Base-by-base conservation (phyloP, 345 rosid species). In the Trapa bicornis region DNA sequence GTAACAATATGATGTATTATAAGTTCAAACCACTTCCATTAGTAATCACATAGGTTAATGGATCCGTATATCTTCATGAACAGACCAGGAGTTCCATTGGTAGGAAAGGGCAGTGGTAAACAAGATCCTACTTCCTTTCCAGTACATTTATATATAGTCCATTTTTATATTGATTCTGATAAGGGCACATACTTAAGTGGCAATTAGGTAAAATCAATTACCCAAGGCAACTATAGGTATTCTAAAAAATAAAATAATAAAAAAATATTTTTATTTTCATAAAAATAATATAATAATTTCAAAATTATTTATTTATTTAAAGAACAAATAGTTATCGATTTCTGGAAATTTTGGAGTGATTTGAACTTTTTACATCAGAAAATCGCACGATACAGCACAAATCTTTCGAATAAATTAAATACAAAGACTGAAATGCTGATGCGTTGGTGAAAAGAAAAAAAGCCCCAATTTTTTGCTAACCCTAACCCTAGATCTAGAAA, bases 401-500 rank as follows among this genome's bases (percentile, higher is more conserved):
- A 69, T 68, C 41, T 38, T 14, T 53, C 63, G 41, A 70, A 52
- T 56, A 48, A 8, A 56, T 61, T 11, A 64, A 17, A 47, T 41
- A 54, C n/a, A 17, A 50, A n/a, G 11, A 6, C 47, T 63, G 74
- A 65, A 39, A 45, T 38, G 32, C 1, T 22, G 12, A 63, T 1
- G 7, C 39, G 61, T 47, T n/a, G 61, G 37, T 36, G 47, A 6
- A 10, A 14, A 47, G 43, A 38, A 16, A 37, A 22, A 22, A 67
- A 17, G 61, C 71, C 72, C 76, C 80, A 71, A 80, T 60, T 37
- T 57, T 39, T 22, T 10, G 63, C 1, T 22, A 66, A 67, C 77
- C 72, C 74, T 72, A 80, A 72, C 76, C 79, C 79, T 77, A 80
- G 80, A 70, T 71, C 79, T 71, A 42, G 66, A 65, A 72, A 67